Percentiles rank a stretch among this genome's conserved stretches.
phyloP scores from a whole-genome alignment of 2,329 filamentous ascomycete genomes.

The Fusarium sambucinum region DNA sequence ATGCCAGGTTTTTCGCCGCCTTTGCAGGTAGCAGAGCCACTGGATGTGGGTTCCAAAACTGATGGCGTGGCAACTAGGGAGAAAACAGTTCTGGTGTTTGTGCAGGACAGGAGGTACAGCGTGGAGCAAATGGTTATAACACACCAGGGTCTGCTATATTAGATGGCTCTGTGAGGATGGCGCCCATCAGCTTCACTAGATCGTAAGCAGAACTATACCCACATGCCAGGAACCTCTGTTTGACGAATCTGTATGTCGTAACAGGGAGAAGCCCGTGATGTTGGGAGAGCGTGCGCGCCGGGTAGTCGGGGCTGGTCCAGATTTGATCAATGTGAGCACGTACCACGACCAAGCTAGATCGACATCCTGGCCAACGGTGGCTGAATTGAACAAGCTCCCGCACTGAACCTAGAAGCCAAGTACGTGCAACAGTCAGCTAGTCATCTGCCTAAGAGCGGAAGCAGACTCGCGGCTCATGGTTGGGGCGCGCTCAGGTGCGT shows the following conservation, averaged over 20 bases:
- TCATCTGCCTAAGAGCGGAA: constrained; percentile 23
- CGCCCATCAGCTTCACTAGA: constrained; percentile 42
- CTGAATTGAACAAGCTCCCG: constrained; percentile 38
- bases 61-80: constrained; percentile 47
- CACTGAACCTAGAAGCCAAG: constrained; percentile 31
- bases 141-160: constrained; percentile 50
- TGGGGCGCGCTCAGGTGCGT: constrained; percentile 32
- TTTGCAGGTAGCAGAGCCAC: constrained; percentile 31
- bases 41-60: constrained; percentile 38
- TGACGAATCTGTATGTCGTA: constrained; percentile 40
- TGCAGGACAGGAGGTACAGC: constrained; percentile 42
- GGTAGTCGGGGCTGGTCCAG: constrained; percentile 41
- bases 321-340: constrained; percentile 43
- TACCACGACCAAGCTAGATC: constrained; percentile 45
- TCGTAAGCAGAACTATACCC: constrained; percentile 46
- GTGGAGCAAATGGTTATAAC: constrained; percentile 48
- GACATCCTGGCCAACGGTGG: constrained; percentile 43
- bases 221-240: constrained; percentile 46
- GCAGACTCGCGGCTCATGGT: constrained; percentile 32
- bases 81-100: constrained; percentile 44
- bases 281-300: constrained; percentile 36
- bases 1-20: constrained; percentile 35
- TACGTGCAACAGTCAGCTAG: constrained; percentile 26
- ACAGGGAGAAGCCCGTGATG: constrained; percentile 42
- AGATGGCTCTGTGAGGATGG: constrained; percentile 46